Base-by-base conservation (phyloP, 2,329 filamentous ascomycete species). In the Reticulascus tulasneorum region DNA sequence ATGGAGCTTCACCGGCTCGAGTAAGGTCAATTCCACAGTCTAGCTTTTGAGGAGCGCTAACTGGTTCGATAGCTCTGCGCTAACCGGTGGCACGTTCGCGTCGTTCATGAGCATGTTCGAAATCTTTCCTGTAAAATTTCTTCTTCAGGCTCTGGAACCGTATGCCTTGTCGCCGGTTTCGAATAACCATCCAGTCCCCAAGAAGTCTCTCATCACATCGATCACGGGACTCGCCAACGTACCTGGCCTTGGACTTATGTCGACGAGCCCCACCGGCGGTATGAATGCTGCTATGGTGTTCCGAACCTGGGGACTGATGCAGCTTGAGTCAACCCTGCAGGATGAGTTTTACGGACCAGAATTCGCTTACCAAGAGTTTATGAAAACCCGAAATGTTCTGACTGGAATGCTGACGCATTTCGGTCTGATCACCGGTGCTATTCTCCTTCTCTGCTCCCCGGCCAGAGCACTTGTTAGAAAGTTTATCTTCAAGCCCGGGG, bases 11-110 rank as follows among this genome's bases (percentile, higher is more conserved):
- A 70, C 40, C 59, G 50, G 3, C 35, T 72, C 12, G 58, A 51
- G 62, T 67, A 44, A 30, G 61, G 43, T 7, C 2, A 15, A n/a
- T n/a, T n/a, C n/a, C n/a, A n/a, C n/a, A n/a, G n/a, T n/a, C n/a
- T n/a, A n/a, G n/a, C n/a, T n/a, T 10, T 15, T n/a, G n/a, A n/a
- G n/a, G n/a, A n/a, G n/a, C n/a, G n/a, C n/a, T n/a, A n/a, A n/a
- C n/a, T n/a, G n/a, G n/a, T n/a, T n/a, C n/a, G n/a, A n/a, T n/a
- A 75, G 68, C 23, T 56, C 61, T 18, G 48, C 58, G 2, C 71
- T 76, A 5, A 83, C 79, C 1, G 80, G 80, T 11, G 80, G 80
- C 29, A 82, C 85, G 2, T 60, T 89, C 4, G 69, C 76, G 22
- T 88, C 87, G 0, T 64, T 81, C 5, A 56, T 96, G 9, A 72